Evolutionary conservation across 2,329 filamentous ascomycete species (phyloP), one percentile per base, ranked within the genome.

Genomic region (Botrytis sinoallii): DNA sequence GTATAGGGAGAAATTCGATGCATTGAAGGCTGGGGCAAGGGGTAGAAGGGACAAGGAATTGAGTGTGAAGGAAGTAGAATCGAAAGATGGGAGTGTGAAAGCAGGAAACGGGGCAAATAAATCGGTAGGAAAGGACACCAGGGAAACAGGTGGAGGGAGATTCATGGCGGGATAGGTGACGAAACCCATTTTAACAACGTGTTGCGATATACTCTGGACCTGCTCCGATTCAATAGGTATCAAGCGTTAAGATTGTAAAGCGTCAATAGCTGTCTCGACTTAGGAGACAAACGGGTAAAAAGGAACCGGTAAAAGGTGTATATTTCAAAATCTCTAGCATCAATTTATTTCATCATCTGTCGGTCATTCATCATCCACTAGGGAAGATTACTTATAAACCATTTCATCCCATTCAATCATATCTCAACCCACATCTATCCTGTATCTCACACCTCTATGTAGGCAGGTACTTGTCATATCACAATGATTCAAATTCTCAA

Each of bases 1-100:
- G 73, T 92, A 92, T 79, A 81, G 88, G 69, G 88, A 90, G 73
- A 86, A 89, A 74, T 93, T 90, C 89, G 90, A 92, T 81, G 89
- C 88, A 77, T 81, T 93, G 77, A 92, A 92, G 81, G 88, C 90
- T 65, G 88, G 89, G 0, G 90, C 90, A 3, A 87, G 84, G 76
- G 83, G 81, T 22, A 81, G 84, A 64, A 74, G 80, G 61, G 80
- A 81, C 35, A 68, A 70, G 40, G 73, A 72, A 3, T 40, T 55
- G 20, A 38, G 42, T 69, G 71, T n/a, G 60, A 73, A 16, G 60
- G 48, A 16, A 74, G 78, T 35, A 73, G 77, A 75, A 32, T 55
- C 61, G 10, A 72, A 40, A 16, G 65, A 59, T 22, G 32, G 70
- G 10, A 48, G 32, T 38, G 48, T 55, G 32, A 38, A 29, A 25